Evolutionary conservation across 2,329 filamentous ascomycete species (phyloP).

Genomic region (Xylariaceae sp.): DNA sequence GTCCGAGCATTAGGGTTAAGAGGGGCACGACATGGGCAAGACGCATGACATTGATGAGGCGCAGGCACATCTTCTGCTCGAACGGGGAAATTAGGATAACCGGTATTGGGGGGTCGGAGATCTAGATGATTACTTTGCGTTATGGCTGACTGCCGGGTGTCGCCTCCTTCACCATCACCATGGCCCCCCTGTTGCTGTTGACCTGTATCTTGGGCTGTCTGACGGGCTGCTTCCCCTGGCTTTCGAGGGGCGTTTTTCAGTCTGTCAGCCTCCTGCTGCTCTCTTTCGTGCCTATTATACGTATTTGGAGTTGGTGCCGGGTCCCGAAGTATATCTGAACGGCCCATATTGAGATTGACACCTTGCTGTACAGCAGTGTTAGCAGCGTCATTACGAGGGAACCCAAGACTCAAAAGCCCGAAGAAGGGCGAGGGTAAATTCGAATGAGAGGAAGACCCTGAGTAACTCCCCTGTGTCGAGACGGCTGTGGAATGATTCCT

Average conservation of each 20-base stretch:
- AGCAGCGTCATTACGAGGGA: background rate
- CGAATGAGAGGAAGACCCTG: no score
- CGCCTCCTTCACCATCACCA: background rate
- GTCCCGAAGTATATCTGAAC: slow-evolving; percentile 3
- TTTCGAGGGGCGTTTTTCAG: background rate
- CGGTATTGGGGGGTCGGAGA: background rate
- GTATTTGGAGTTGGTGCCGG: slow-evolving; percentile 6
- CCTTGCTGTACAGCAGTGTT: background rate
- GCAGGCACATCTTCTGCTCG: background rate
- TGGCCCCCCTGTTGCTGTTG: background rate
- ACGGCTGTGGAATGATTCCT: background rate
- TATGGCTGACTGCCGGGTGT: background rate
- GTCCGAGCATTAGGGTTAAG: background rate
- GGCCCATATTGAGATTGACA: background rate
- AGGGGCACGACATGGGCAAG: background rate
- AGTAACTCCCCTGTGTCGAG: background rate
- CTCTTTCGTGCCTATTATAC: background rate
- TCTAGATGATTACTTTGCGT: background rate
- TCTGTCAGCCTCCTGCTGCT: background rate
- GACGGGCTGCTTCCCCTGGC: background rate
- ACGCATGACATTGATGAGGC: background rate
- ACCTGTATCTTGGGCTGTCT: background rate
- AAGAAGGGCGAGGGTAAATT: no score
- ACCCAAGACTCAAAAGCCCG: no score
- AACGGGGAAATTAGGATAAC: background rate